Conservation (phyloP, 73 alveolate species). For the Blepharisma stoltei region DNA sequence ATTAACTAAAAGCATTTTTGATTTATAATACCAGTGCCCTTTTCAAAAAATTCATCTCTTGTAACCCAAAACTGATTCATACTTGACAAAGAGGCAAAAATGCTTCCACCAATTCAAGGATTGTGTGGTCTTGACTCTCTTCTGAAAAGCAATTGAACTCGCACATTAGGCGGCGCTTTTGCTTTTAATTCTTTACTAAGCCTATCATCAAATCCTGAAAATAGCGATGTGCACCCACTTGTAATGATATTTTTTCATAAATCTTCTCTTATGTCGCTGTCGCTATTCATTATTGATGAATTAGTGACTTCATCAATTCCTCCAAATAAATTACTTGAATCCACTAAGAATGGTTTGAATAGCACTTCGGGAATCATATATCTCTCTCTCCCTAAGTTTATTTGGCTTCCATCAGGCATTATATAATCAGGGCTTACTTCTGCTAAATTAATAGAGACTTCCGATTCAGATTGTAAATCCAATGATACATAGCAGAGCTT, state of each 20-base stretch:
- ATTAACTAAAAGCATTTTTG: conserved; percentile 64
- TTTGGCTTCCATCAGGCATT: conserved; percentile 86
- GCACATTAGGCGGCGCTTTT: conserved; percentile 71
- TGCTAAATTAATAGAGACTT: conserved; percentile 34
- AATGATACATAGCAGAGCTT: conserved; percentile 62
- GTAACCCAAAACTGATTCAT: conserved; percentile 67
- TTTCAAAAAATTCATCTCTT: conserved; percentile 67
- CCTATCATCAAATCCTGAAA: conserved; percentile 94
- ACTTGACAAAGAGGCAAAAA: conserved; percentile 56
- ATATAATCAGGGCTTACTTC: conserved; percentile 45
- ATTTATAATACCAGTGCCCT: conserved; percentile 77
- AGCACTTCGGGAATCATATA: conserved; percentile 90
- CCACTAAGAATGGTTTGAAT: conserved; percentile 83
- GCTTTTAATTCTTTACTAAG: conserved; percentile 82
- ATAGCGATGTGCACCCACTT: conserved; percentile 97
- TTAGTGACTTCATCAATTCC: conserved; percentile 79
- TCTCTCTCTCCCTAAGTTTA: conserved; percentile 60
- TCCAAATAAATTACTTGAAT: conserved; percentile 59
- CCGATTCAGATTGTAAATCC: conserved; percentile 40
- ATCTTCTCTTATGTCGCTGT: conserved; percentile 91
- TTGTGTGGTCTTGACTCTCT: conserved; percentile 54
- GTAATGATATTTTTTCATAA: conserved; percentile 83
- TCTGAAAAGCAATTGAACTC: conserved; percentile 74
- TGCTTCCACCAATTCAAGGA: conserved; percentile 84
- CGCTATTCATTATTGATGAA: conserved; percentile 91